Evolutionary conservation across 2,329 filamentous ascomycete genomes (phyloP).

Genomic region (Myriosclerotinia scirpicola): DNA sequence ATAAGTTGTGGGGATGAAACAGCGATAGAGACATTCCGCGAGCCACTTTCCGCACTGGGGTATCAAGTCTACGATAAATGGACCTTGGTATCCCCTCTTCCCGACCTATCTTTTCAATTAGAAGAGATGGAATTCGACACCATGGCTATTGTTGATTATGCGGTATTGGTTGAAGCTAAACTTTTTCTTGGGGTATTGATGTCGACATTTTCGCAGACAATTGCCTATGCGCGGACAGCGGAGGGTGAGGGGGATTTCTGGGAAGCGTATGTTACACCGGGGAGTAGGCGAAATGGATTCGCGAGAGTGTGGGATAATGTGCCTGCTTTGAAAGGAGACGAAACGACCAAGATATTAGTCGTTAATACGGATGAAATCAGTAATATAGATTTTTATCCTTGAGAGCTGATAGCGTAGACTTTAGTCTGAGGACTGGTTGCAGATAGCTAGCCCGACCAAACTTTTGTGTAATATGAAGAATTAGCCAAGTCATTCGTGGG

Average conservation of each 20-base stretch:
- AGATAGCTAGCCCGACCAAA: not conserved
- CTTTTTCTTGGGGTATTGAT: conserved; percentile 31
- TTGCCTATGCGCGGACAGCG: conserved; percentile 31
- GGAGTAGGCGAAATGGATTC: conserved; percentile 25
- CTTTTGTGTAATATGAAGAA: not conserved
- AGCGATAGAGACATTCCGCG: conserved; percentile 28
- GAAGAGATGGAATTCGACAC: conserved; percentile 29
- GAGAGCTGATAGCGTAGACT: not conserved
- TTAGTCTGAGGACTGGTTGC: not conserved
- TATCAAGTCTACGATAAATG: conserved; percentile 32
- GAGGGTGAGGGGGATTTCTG: conserved; percentile 30
- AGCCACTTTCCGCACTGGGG: conserved; percentile 26
- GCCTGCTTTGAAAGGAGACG: conserved; percentile 30
- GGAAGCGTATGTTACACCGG: conserved; percentile 27
- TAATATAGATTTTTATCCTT: conserved; percentile 34
- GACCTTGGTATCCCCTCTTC: conserved; percentile 15
- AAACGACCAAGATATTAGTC: conserved; percentile 32
- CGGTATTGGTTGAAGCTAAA: conserved; percentile 29
- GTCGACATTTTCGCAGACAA: conserved; percentile 32
- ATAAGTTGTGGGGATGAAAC: conserved; percentile 32
- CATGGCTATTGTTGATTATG: conserved; percentile 33
- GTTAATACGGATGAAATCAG: conserved; percentile 28
- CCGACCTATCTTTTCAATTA: conserved; percentile 13
- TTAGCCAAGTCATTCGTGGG: not conserved
- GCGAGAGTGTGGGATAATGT: conserved; percentile 12